phyloP scores from a whole-genome alignment of 2,329 filamentous ascomycete species.

The Fusarium gaditjirri region DNA sequence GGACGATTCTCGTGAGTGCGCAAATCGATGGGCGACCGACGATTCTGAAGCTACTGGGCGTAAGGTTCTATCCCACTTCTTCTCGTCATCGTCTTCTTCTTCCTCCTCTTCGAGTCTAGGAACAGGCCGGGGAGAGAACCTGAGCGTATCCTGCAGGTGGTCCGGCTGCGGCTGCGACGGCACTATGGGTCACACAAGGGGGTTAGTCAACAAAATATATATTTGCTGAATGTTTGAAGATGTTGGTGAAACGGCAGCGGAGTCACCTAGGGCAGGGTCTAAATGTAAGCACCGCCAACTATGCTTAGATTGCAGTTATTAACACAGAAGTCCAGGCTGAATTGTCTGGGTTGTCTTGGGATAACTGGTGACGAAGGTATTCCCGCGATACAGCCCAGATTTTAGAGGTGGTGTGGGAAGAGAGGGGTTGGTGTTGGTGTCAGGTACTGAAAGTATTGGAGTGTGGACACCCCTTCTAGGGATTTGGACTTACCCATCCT shows the following conservation, averaged over 20 bases:
- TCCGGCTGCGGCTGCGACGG: slow-evolving; percentile 70
- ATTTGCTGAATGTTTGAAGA: slow-evolving; percentile 29
- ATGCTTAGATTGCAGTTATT: background rate
- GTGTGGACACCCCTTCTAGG: slow-evolving; percentile 32
- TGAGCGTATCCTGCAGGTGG: slow-evolving; percentile 62
- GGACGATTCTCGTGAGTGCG: slow-evolving; percentile 69
- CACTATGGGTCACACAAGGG: slow-evolving; percentile 54
- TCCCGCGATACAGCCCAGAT: slow-evolving; percentile 37
- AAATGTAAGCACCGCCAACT: slow-evolving; percentile 8
- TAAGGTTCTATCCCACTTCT: slow-evolving; percentile 62
- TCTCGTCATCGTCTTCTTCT: slow-evolving; percentile 62
- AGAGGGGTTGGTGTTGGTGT: slow-evolving; percentile 37
- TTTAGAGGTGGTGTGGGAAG: slow-evolving; percentile 36
- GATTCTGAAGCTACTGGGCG: slow-evolving; percentile 57
- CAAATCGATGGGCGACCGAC: slow-evolving; percentile 53
- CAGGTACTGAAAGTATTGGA: slow-evolving; percentile 14
- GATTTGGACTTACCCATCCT: slow-evolving; percentile 50
- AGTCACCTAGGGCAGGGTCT: slow-evolving; percentile 23
- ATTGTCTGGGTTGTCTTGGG: slow-evolving; percentile 1
- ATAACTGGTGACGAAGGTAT: slow-evolving; percentile 36
- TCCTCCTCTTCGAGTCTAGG: slow-evolving; percentile 65
- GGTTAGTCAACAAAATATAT: slow-evolving; percentile 39
- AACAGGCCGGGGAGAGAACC: slow-evolving; percentile 62
- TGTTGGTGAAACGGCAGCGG: slow-evolving; percentile 35
- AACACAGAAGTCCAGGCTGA: background rate